Evolutionary conservation across 2,329 filamentous ascomycete genomes (phyloP), one percentile per base, ranked within the genome.

Genomic region (Alternaria panax): DNA sequence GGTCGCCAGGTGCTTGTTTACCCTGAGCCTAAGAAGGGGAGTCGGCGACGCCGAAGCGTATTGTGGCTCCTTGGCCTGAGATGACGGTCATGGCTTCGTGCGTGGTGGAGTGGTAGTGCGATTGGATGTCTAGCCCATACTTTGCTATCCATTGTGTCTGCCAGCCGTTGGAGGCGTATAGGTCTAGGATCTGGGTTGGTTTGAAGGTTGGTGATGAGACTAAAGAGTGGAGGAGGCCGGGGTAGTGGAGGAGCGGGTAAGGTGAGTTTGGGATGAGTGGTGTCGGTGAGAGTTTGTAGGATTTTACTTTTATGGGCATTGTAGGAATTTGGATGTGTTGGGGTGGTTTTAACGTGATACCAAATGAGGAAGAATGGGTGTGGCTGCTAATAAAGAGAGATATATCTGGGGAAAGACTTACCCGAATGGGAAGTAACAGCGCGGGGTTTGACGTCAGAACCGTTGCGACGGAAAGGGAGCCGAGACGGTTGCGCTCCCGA

Each of bases 61-160:
- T 85, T 0, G 75, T 82, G 0, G 84, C 85, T 0, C 74, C 77
- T 9, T 62, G n/a, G 2, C 85, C 85, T 0, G 83, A 82, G 0
- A 87, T 77, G 0, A 87, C 85, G 20, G 78, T 81, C 83, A 88
- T 87, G 69, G 81, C 83, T 74, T 88, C 86, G 65, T 88, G 86
- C 0, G 83, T 81, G 8, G 72, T 67, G 71, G 57, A 59, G 45
- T 88, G 86, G 65, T 87, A 88, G 72, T 88, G 86, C 0, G 85
- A 85, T 12, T 69, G 51, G 57, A 87, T 86, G 0, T 84, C 85
- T 6, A 76, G 72, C 1, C 84, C 83, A 70, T 88, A 88, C 34
- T 85, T 82, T 61, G 82, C 84, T 48, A 87, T 83, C 85, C 86
- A 88, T 59, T 85, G 80, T 0, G 80, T 79, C 30, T 82, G 68